Base-by-base conservation (phyloP, 1,284 basidiomycete species). In the Puccinia triticina region DNA sequence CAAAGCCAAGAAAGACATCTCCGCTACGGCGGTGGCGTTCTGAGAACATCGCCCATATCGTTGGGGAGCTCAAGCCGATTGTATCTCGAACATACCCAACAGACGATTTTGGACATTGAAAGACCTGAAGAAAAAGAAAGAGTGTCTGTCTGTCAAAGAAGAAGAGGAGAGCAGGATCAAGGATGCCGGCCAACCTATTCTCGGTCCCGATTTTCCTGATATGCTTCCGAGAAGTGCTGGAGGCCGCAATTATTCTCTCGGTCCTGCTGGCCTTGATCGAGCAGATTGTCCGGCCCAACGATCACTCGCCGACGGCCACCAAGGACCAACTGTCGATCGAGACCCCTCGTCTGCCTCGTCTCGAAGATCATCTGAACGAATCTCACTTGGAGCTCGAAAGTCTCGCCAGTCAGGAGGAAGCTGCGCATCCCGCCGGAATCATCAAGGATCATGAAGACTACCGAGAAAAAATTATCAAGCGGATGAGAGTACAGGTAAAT, bases 211-310 rank as follows among this genome's bases (percentile, higher is more conserved):
- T 67, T 11, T 94, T 93, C 88, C 93, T 95, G 90, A 94, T 95
- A 87, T 91, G 94, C 86, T 93, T 95, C 85, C 91, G 94, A 84
- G 94, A 96, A 89, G 92, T 93, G 1, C 90, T 96, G 84, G 94
- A 96, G 88, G 93, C 93, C 11, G 91, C 91, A 76, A 92, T 96
- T 88, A 94, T 96, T 89, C 88, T 95, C 88, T 93, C 93, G 12
- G 93, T 95, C 83, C 90, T 96, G 76, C 91, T 95, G 59, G 91
- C 93, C 84, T 91, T 96, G 84, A 92, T 93, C 72, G 91, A 94
- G 85, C 93, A 94, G 85, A 91, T 95, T 64, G 85, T 88, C 77
- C 69, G 78, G 46, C 83, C 71, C 2, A 0, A 21, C 48, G 71
- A 55, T 26, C 29, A 48, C 46, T 29, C 26, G 3, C 21, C 86